These are phyloP conservation scores for Lophium mytilinum DNA, from an alignment of 495 filamentous ascomycete genomes.

Conservation along the genomic window DNA sequence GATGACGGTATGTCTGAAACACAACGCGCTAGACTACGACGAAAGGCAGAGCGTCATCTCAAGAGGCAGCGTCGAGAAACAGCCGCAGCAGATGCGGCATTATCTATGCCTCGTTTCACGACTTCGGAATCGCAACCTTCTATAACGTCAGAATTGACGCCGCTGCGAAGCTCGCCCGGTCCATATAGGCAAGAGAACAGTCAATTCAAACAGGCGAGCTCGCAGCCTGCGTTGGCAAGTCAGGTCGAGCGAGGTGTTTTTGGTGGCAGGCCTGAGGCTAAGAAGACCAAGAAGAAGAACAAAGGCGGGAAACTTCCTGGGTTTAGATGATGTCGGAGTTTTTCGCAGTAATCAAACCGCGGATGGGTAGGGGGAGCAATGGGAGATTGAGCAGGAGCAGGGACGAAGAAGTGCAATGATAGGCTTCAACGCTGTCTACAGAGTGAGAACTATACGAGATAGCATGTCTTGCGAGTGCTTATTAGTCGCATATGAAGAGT, in stretches of 20 bases:
- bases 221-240: neutral
- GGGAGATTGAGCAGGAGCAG: too few relatives aligned
- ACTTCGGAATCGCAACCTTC: neutral
- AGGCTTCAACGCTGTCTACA: too few relatives aligned
- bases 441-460: too few relatives aligned
- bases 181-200: neutral
- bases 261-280: neutral
- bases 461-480: too few relatives aligned
- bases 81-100: neutral
- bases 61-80: conserved; percentile 2
- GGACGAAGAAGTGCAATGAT: too few relatives aligned
- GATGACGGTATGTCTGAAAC: conserved; percentile 1
- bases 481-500: too few relatives aligned
- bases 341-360: neutral
- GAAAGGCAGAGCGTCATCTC: neutral
- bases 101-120: too few relatives aligned
- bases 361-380: too few relatives aligned
- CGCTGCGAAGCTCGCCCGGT: neutral
- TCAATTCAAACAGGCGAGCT: neutral
- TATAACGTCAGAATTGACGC: neutral
- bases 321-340: neutral
- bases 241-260: conserved; percentile 1
- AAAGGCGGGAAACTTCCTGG: neutral
- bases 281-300: neutral
- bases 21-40: neutral